A percentile compares a stretch with the other conserved stretches of the same genome.
Conservation (phyloP, 345 rosid genomes). For the Camelina hispida region DNA sequence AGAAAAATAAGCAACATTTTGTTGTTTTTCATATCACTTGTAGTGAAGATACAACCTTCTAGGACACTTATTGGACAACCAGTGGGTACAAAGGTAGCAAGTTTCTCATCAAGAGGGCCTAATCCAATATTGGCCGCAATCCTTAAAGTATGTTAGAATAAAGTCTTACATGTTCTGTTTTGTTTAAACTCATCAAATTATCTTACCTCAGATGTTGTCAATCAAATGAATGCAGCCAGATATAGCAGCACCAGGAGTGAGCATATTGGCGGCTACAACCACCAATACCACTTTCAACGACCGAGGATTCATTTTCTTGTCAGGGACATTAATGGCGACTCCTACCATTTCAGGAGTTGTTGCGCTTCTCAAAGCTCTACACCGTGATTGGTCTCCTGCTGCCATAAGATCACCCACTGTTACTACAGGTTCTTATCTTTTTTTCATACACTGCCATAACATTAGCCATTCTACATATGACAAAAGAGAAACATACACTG, state of each 20-base stretch:
- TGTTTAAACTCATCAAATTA: neutral
- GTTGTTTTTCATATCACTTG: too few species aligned
- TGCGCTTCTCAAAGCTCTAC: constrained; percentile 45
- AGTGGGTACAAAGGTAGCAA: too few species aligned
- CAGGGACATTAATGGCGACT: constrained; percentile 55
- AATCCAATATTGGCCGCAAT: constrained; percentile 22
- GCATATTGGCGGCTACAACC: constrained; percentile 46
- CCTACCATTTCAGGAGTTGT: constrained; percentile 48
- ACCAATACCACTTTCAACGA: constrained; percentile 21
- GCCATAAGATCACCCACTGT: constrained; percentile 51
- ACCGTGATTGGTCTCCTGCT: constrained; percentile 52
- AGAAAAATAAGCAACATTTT: too few species aligned
- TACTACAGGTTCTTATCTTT: constrained; percentile 48
- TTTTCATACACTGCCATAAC: neutral
- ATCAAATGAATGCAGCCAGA: constrained; percentile 45
- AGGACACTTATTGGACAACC: too few species aligned
- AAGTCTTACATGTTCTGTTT: neutral
- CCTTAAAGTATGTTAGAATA: constrained; percentile 11
- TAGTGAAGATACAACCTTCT: too few species aligned
- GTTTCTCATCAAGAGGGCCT: constrained; percentile 39
- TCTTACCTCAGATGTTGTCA: neutral
- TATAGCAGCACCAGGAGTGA: constrained; percentile 52
- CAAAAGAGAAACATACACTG: neutral
- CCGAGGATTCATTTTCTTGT: constrained; percentile 30
- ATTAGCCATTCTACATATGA: neutral